A percentile compares a stretch with the other conserved stretches of the same genome.
phyloP scores from a whole-genome alignment of 257 asterid species.

The Solanum megistacrolobum region DNA sequence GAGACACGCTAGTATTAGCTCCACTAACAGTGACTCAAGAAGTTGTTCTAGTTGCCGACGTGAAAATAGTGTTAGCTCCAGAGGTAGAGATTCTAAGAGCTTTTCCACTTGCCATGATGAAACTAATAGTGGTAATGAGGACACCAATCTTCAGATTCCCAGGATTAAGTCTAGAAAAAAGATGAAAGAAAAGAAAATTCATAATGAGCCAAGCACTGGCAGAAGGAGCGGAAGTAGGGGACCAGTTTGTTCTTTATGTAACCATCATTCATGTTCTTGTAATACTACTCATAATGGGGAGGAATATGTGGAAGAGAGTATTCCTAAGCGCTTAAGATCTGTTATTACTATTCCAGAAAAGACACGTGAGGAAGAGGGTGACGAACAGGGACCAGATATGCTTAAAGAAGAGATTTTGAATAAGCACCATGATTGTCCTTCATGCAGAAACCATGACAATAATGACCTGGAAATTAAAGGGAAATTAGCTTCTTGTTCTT shows the following conservation, averaged over 20 bases:
- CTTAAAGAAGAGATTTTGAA: constrained; percentile 49
- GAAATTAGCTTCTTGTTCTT: constrained; percentile 20
- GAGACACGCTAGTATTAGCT: constrained; percentile 30
- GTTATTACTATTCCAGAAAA: constrained; percentile 44
- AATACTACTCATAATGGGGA: constrained; percentile 19
- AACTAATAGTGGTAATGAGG: constrained; percentile 15
- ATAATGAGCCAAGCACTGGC: constrained; percentile 1
- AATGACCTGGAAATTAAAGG: constrained; percentile 29
- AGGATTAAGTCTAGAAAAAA: constrained; percentile 17
- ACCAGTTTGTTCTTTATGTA: constrained; percentile 25
- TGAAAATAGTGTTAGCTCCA: constrained; percentile 23
- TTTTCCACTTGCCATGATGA: constrained; percentile 23
- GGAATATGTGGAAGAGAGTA: constrained; percentile 21
- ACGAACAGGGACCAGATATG: constrained; percentile 29
- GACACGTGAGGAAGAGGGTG: constrained; percentile 21
- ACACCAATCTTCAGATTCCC: constrained; percentile 13
- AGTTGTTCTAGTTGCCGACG: constrained; percentile 40
- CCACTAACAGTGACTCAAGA: constrained; percentile 44
- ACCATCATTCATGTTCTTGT: not conserved
- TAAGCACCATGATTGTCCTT: constrained; percentile 52
- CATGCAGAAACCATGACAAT: constrained; percentile 46
- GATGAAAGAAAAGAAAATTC: constrained; percentile 6
- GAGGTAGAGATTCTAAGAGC: constrained; percentile 51
- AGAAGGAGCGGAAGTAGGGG: constrained; percentile 26
- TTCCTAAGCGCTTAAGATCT: constrained; percentile 60